Conservation (phyloP, 108 stramenopile species). For the Skeletonema costatum region DNA sequence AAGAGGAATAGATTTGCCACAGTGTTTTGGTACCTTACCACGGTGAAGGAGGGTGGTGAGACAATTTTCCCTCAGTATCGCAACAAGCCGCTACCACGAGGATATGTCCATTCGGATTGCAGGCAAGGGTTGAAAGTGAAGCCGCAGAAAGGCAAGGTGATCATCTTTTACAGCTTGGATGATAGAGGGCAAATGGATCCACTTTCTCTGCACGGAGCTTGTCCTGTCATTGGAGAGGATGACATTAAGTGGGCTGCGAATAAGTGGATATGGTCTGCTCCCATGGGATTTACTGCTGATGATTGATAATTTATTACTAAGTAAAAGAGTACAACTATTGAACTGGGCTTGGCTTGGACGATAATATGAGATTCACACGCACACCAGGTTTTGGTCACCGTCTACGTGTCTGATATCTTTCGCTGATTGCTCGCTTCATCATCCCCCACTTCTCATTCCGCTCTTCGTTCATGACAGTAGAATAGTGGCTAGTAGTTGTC, state of each 20-base stretch:
- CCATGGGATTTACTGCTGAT: constrained; percentile 43
- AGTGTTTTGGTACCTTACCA: constrained; percentile 89
- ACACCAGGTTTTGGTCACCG: too few species aligned
- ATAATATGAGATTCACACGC: too few species aligned
- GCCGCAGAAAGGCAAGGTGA: constrained; percentile 80
- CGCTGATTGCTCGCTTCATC: neutral
- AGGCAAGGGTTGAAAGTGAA: constrained; percentile 63
- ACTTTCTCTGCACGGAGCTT: constrained; percentile 85
- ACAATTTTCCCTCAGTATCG: constrained; percentile 64
- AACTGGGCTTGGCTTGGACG: too few species aligned
- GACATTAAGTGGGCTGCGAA: constrained; percentile 93
- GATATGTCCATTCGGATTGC: constrained; percentile 22
- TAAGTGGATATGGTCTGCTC: constrained; percentile 90
- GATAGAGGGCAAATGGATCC: constrained; percentile 62
- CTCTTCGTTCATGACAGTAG: too few species aligned
- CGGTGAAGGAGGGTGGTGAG: constrained; percentile 80
- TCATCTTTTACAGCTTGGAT: constrained; percentile 79
- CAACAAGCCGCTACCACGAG: constrained; percentile 20
- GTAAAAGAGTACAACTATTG: neutral
- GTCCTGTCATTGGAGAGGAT: constrained; percentile 75
- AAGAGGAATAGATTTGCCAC: constrained; percentile 84
- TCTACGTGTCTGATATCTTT: too few species aligned
- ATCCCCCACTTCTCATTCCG: neutral
- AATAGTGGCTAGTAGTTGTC: neutral
- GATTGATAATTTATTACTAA: neutral